Percentiles rank a stretch among this genome's conserved stretches.
phyloP scores from a whole-genome alignment of 169 alveolate species.

The Plasmodium gaboni region DNA sequence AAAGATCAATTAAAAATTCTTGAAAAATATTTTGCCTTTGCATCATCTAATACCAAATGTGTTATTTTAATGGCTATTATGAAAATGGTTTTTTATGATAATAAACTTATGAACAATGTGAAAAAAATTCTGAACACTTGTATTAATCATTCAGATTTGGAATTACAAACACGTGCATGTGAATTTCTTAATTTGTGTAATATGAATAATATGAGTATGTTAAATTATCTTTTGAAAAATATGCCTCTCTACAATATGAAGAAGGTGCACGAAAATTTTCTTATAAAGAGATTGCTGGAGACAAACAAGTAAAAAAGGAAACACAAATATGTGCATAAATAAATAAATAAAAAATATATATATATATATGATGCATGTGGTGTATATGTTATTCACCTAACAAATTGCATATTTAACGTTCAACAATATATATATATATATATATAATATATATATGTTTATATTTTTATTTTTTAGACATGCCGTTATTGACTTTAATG shows the following conservation, averaged over 20 bases:
- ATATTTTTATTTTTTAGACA: constrained; percentile 26
- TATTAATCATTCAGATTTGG: constrained; percentile 69
- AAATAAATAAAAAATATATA: neutral
- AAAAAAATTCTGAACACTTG: constrained; percentile 76
- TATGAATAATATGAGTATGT: constrained; percentile 43
- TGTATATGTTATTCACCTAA: no score
- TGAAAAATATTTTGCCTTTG: constrained; percentile 75
- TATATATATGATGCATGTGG: neutral
- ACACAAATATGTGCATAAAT: neutral
- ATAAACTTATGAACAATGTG: constrained; percentile 39
- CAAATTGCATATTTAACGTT: no score
- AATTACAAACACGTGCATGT: constrained; percentile 82
- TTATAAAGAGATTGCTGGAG: constrained; percentile 58
- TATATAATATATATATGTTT: neutral
- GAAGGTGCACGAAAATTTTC: constrained; percentile 62
- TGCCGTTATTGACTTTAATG: constrained; percentile 57
- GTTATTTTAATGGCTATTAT: constrained; percentile 79
- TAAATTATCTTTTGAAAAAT: constrained; percentile 29
- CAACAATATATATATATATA: neutral
- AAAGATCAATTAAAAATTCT: constrained; percentile 58
- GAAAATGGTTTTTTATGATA: constrained; percentile 79
- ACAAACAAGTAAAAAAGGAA: constrained; percentile 44
- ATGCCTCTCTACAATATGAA: constrained; percentile 57
- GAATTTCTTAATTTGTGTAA: constrained; percentile 76
- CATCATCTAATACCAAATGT: constrained; percentile 66